Evolutionary conservation across 495 filamentous ascomycete species (phyloP).

Genomic region (Xylaria cubensis): DNA sequence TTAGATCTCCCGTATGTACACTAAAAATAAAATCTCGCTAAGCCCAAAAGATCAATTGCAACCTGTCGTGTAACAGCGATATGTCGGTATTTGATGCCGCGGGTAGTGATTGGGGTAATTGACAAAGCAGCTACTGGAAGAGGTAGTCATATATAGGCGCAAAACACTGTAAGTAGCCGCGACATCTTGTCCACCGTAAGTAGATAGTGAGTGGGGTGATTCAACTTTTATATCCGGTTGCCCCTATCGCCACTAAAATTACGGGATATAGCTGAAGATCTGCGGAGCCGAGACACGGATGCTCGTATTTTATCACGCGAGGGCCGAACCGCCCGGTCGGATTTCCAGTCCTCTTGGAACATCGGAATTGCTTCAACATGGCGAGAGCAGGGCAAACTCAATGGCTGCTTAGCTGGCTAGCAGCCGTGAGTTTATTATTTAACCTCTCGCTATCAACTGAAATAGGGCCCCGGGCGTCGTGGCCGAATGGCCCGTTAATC

Average conservation of each 20-base stretch:
- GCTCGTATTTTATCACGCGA: slow-evolving; percentile 18
- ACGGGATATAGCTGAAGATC: slow-evolving; percentile 6
- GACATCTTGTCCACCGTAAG: background rate
- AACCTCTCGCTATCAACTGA: background rate
- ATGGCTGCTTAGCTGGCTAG: slow-evolving; percentile 23
- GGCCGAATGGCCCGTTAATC: slow-evolving; percentile 44
- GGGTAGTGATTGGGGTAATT: too few species aligned
- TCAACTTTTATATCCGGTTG: background rate
- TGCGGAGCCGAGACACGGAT: slow-evolving; percentile 20
- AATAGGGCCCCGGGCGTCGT: slow-evolving; percentile 27
- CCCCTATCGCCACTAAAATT: slow-evolving; percentile 19
- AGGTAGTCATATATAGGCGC: too few species aligned
- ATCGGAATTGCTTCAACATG: slow-evolving; percentile 16
- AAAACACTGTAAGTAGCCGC: too few species aligned
- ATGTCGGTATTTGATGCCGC: too few species aligned
- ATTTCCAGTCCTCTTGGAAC: background rate
- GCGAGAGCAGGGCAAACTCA: background rate
- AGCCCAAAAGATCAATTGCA: too few species aligned
- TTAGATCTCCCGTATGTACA: too few species aligned
- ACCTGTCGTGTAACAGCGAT: too few species aligned
- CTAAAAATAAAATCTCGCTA: too few species aligned
- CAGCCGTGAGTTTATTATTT: slow-evolving; percentile 15
- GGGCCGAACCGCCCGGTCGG: slow-evolving; percentile 9
- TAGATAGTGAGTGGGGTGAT: slow-evolving; percentile 8
- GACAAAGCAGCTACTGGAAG: too few species aligned